These are phyloP conservation scores for Aegilops tauschii DNA, from an alignment of 176 grass and related monocot species.

Conservation along the genomic window DNA sequence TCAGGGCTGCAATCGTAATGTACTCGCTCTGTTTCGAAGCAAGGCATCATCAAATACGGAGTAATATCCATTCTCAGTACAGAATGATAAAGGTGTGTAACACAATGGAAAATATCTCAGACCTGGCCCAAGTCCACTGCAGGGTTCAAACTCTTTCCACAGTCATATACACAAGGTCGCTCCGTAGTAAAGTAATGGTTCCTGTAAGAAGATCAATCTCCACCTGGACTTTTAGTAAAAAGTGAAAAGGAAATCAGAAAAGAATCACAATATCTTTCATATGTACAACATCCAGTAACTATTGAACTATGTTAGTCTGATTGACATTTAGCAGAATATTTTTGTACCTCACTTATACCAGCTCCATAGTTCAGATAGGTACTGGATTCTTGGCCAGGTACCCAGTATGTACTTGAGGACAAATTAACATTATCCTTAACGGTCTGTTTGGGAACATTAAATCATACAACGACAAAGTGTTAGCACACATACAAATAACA, in stretches of 20 bases:
- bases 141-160: constrained; percentile 72
- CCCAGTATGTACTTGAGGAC: constrained; percentile 60
- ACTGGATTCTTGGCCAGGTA: constrained; percentile 36
- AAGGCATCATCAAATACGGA: neutral
- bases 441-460: constrained; percentile 31
- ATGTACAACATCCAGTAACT: neutral
- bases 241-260: neutral
- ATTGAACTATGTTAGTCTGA: neutral
- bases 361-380: constrained; percentile 71
- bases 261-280: neutral
- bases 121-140: constrained; percentile 78
- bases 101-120: neutral
- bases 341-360: constrained; percentile 50
- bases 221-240: neutral
- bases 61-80: neutral
- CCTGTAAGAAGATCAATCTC: too few relatives aligned
- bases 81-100: neutral
- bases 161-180: constrained; percentile 52
- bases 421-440: constrained; percentile 44
- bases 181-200: too few relatives aligned
- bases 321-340: neutral
- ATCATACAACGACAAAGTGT: neutral
- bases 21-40: neutral
- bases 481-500: neutral
- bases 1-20: neutral